A percentile compares a stretch with the other conserved stretches of the same genome.
These are phyloP conservation scores for Picochlorum sp. DNA, from an alignment of 139 green algal species.

Conservation along the genomic window DNA sequence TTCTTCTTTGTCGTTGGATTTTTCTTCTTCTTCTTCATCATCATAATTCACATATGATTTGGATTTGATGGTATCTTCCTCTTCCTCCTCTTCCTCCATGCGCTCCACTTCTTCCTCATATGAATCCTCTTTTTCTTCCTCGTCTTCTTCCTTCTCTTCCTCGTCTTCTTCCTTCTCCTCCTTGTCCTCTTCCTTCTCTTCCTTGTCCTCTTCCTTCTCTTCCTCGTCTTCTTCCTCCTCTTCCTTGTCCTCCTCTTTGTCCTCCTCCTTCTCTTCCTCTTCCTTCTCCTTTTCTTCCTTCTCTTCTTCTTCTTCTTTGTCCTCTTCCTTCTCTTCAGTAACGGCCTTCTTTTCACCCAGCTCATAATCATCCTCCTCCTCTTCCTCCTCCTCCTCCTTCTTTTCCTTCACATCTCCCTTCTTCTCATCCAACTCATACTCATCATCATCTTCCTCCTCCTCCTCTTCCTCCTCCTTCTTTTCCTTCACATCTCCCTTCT, in stretches of 20 bases:
- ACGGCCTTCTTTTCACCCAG: neutral
- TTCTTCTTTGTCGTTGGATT: neutral
- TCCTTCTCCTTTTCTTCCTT: neutral
- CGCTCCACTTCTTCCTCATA: constrained; percentile 1
- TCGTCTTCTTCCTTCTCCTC: neutral
- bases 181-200: neutral
- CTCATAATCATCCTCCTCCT: neutral
- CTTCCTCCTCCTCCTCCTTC: neutral
- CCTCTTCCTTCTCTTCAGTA: constrained; percentile 1
- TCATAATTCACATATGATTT: neutral
- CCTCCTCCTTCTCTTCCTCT: constrained; percentile 6
- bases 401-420: neutral
- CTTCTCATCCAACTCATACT: neutral
- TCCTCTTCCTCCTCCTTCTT: neutral
- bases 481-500: neutral
- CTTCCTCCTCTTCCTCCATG: constrained; percentile 9
- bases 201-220: neutral
- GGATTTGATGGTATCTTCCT: neutral
- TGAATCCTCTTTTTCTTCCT: neutral
- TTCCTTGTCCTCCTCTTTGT: neutral
- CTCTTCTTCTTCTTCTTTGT: neutral
- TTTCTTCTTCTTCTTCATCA: neutral
- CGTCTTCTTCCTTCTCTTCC: neutral
- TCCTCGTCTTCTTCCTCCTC: neutral
- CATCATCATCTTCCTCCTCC: neutral